phyloP scores from a whole-genome alignment of 148 eudicot species.

The Mesembryanthemum crystallinum region DNA sequence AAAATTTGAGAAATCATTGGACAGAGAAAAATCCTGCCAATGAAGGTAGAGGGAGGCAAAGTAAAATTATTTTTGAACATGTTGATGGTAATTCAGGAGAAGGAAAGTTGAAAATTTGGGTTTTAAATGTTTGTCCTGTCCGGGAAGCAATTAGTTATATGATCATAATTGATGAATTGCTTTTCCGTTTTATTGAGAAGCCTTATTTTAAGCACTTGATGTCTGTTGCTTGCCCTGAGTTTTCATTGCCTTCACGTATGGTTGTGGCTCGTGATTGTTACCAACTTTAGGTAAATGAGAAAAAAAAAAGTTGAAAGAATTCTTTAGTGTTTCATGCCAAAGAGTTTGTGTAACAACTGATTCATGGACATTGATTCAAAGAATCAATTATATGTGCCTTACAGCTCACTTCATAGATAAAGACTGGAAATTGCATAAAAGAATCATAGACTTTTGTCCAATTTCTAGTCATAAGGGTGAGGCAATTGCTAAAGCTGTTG shows the following conservation, averaged over 20 bases:
- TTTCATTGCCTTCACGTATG: conserved; percentile 18
- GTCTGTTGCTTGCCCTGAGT: conserved; percentile 16
- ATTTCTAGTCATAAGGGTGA: conserved; percentile 19
- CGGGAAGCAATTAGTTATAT: neutral
- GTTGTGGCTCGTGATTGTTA: conserved; percentile 22
- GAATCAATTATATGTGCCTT: conserved; percentile 14
- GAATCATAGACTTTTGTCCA: conserved; percentile 1
- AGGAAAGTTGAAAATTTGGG: neutral
- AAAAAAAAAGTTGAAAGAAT: neutral
- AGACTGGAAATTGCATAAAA: conserved; percentile 1
- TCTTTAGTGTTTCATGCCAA: neutral
- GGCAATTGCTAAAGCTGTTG: conserved; percentile 17
- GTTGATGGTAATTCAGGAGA: neutral
- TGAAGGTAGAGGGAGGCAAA: conserved; percentile 4
- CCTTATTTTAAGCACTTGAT: conserved; percentile 12
- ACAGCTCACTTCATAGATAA: conserved; percentile 15
- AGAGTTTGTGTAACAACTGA: conserved; percentile 25
- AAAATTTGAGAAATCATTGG: neutral
- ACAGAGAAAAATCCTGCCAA: neutral
- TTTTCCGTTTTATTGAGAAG: conserved; percentile 6
- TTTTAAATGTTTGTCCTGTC: neutral
- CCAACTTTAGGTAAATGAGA: conserved; percentile 9
- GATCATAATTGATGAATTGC: conserved; percentile 15
- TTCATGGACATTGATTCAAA: conserved; percentile 23
- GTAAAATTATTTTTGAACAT: neutral